Conservation (phyloP, 768 basidiomycete genomes). For the Mycena amicta region DNA sequence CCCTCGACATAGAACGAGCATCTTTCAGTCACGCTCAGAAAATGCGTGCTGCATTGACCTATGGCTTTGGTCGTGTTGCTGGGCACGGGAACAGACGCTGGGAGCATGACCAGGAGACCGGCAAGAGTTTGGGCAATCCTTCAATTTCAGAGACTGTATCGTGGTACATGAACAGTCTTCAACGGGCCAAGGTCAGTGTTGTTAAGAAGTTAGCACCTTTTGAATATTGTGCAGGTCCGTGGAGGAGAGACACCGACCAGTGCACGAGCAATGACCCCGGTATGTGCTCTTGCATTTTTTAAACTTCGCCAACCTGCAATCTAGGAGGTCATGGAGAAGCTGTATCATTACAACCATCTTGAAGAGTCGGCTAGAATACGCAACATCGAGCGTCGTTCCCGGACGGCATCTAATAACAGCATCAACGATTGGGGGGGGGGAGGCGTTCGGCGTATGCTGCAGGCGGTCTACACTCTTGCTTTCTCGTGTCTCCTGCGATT, state of each 20-base stretch:
- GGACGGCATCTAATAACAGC: constrained; percentile 8
- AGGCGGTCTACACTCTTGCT: constrained; percentile 34
- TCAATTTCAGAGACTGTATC: constrained; percentile 30
- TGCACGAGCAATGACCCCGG: constrained; percentile 30
- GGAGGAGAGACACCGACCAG: constrained; percentile 30
- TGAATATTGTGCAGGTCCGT: no score
- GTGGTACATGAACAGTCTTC: constrained; percentile 31
- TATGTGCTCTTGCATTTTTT: no score
- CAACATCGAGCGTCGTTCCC: constrained; percentile 22
- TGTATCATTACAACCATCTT: constrained; percentile 30
- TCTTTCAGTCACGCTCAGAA: constrained; percentile 39
- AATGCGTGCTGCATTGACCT: constrained; percentile 35
- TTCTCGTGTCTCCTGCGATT: constrained; percentile 37
- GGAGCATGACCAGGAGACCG: no score
- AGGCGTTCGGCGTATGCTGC: constrained; percentile 27
- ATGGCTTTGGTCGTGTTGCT: constrained; percentile 30
- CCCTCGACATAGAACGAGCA: constrained; percentile 3
- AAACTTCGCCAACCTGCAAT: no score
- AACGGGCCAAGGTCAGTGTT: constrained; percentile 30
- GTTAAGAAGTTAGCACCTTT: no score
- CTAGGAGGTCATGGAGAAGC: constrained; percentile 28
- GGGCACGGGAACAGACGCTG: no score
- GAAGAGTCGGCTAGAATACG: constrained; percentile 11
- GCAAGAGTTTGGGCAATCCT: constrained; percentile 34
- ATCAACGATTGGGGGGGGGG: constrained; percentile 33